Base-by-base conservation (phyloP, 306 rosid species). In the Cotoneaster glaucophyllus region DNA sequence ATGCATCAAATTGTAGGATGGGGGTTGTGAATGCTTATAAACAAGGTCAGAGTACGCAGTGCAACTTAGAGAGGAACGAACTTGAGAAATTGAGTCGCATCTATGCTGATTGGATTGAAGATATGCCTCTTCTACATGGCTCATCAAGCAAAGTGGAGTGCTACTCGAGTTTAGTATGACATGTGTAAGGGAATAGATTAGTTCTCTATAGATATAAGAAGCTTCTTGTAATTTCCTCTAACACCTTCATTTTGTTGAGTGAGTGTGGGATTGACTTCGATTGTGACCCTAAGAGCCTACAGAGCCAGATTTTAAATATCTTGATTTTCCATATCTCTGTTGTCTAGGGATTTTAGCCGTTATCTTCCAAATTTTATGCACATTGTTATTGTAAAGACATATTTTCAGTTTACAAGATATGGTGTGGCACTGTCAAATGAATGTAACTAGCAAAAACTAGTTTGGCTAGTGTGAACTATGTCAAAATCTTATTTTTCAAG, bases 91-190 rank as follows among this genome's bases (percentile, higher is more conserved):
- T 81, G 62, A 82, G 59, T 71, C 52, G 88, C 73, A 80, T 87
- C 76, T 85, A 89, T 82, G 91, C 72, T 25, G 91, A 89, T 70
- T 89, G 91, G 93, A 81, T 89, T 21, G 79, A 77, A 73, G 82
- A 75, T 64, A 34, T 63, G 44, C 76, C 31, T 6, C 65, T 39
- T 74, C 52, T 67, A 44, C 81, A 21, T 69, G 28, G n/a, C 71
- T 44, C 34, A 7, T 22, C 76, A 11, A 74, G n/a, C 53, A 76
- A 75, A 64, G 67, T 67, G 79, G 74, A 81, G 39, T 24, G 17
- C 61, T 39, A 34, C 37, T 25, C 0, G 0, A n/a, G 54, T 39
- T n/a, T 6, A 67, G 50, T 39, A 28, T 28, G 29, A 31, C 34
- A 31, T 31, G 34, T 31, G 34, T 31, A 31, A 31, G 34, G 29